Evolutionary conservation across 306 rosid species (phyloP), one percentile per base, ranked within the genome.

Genomic region (Acacia crassicarpa): DNA sequence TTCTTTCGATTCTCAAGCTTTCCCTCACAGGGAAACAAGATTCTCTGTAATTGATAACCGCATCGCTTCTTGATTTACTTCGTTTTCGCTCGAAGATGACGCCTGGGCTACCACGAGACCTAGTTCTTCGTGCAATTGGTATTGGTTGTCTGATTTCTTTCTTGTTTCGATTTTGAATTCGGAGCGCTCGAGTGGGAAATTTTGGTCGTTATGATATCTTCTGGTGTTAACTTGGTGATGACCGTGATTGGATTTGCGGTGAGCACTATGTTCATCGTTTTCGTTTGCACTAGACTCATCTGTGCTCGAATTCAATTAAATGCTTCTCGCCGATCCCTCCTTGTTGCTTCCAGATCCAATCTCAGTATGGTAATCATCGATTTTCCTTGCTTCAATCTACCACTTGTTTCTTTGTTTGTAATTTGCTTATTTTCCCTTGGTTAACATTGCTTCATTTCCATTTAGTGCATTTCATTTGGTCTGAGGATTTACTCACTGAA

Each of bases 201-300:
- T 49, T 27, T 22, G 46, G 51, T 20, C 4, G 91, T 92, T 94
- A 94, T 93, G 97, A 94, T 93, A 72, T 89, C 98, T 30, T 79
- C 98, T 4, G 97, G 97, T 77, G 67, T 93, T 15, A 94, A 94
- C 77, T 83, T 94, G 91, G 98, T 94, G 85, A 94, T 94, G 98
- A 94, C 95, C n/a, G 94, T 90, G 81, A 91, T 93, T 89, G 98
- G 97, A 22, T 94, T 94, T 67, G 92, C 90, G n/a, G 97, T 94
- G 72, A 94, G 98, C 89, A 89, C 94, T 76, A 83, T 90, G 95
- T 94, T 94, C 94, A 94, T 94, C 85, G 92, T 94, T 67, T 93
- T 91, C 79, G 92, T 94, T 13, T 94, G 94, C 81, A 92, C 97
- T 0, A 90, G 97, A 67, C 94, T 94, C n/a, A 49, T 94, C 61